phyloP scores from a whole-genome alignment of 148 eudicot genomes.

The Cornus kousa region DNA sequence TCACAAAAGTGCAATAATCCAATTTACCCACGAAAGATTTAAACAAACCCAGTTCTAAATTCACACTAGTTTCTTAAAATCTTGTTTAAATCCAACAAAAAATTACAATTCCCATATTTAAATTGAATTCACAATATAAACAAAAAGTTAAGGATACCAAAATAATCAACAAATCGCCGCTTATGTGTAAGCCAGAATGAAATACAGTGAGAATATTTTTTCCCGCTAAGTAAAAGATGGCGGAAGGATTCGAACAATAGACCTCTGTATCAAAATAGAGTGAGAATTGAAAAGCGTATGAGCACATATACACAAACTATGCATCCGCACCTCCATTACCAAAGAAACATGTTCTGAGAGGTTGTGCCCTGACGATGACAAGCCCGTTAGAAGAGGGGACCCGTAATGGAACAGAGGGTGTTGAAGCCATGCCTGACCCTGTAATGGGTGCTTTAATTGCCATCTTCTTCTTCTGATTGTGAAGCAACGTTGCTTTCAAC shows the following conservation, averaged over 20 bases:
- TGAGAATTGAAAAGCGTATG: neutral
- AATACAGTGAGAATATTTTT: neutral
- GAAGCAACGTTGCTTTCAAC: neutral
- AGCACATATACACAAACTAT: neutral
- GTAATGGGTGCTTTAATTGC: constrained; percentile 51
- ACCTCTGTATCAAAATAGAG: neutral
- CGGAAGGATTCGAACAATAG: no score
- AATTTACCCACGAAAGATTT: no score
- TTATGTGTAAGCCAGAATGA: neutral
- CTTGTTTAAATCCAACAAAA: neutral
- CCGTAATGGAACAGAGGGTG: constrained; percentile 22
- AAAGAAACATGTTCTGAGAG: constrained; percentile 41
- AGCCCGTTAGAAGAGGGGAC: constrained; percentile 31
- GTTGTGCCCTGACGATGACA: constrained; percentile 32
- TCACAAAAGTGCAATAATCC: neutral
- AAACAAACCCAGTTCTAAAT: neutral
- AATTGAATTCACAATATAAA: no score
- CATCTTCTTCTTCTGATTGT: constrained; percentile 23
- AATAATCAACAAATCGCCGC: neutral
- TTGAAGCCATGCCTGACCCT: constrained; percentile 44
- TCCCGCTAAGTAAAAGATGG: no score
- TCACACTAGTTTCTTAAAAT: neutral
- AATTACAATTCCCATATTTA: no score
- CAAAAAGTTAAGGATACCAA: no score
- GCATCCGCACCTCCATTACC: constrained; percentile 37